These are phyloP conservation scores for Leccinum subfulvum DNA, from an alignment of 1,284 basidiomycete species.

Conservation along the genomic window DNA sequence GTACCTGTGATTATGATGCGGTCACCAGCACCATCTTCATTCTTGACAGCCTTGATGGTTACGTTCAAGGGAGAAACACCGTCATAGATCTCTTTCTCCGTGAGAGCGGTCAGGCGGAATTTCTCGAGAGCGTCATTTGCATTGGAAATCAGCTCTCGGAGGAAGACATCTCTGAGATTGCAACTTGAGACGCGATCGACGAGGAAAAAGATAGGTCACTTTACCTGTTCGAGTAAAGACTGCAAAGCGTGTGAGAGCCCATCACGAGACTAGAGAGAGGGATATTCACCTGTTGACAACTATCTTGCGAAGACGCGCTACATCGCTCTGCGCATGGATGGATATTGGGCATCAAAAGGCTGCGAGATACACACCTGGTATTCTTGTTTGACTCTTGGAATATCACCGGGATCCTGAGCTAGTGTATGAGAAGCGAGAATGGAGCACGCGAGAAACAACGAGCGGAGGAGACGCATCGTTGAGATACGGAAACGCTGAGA, in stretches of 20 bases:
- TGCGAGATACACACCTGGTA: constrained; percentile 65
- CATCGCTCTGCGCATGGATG: constrained; percentile 70
- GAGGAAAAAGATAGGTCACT: background rate
- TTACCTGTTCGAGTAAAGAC: constrained; percentile 76
- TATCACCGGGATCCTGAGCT: constrained; percentile 51
- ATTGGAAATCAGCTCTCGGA: constrained; percentile 92
- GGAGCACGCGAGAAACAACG: constrained; percentile 52
- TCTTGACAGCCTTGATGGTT: constrained; percentile 74
- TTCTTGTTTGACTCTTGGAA: constrained; percentile 58
- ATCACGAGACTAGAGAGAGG: background rate
- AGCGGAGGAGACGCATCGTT: constrained; percentile 60
- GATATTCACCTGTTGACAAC: constrained; percentile 76
- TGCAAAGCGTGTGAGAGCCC: constrained; percentile 34
- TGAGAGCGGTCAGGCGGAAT: constrained; percentile 79
- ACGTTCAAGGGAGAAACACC: constrained; percentile 78
- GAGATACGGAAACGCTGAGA: constrained; percentile 4
- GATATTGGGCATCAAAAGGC: background rate
- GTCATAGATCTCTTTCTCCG: constrained; percentile 71
- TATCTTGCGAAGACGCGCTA: constrained; percentile 85
- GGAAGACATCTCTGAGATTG: constrained; percentile 76
- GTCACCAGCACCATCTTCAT: constrained; percentile 68
- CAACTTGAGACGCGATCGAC: constrained; percentile 10
- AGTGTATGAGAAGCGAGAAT: constrained; percentile 48
- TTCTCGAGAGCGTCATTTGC: constrained; percentile 95
- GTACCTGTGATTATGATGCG: constrained; percentile 76